Evolutionary conservation across 1,139 yeast genomes (phyloP).

Genomic region (Scheffersomyces segobiensis): DNA sequence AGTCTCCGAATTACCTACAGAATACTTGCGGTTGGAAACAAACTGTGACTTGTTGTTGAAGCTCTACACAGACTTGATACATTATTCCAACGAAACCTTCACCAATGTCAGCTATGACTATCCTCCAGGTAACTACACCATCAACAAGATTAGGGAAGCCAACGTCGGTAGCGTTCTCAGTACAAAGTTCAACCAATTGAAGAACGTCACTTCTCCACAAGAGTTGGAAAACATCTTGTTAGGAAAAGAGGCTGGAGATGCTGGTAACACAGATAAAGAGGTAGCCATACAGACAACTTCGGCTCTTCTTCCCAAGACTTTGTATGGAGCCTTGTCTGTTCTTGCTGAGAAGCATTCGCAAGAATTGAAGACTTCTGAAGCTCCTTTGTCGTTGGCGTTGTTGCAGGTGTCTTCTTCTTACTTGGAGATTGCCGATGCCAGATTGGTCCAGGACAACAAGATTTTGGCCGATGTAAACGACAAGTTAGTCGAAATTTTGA

Average conservation of each 20-base stretch:
- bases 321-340: constrained; percentile 44
- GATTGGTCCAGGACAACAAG: constrained; percentile 65
- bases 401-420: constrained; percentile 58
- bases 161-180: constrained; percentile 61
- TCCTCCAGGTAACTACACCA: constrained; percentile 63
- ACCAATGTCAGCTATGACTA: constrained; percentile 70
- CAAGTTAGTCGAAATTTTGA: constrained; percentile 51
- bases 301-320: constrained; percentile 41
- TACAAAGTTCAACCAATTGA: constrained; percentile 56
- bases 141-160: constrained; percentile 50
- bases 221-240: constrained; percentile 58
- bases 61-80: constrained; percentile 59
- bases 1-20: constrained; percentile 68
- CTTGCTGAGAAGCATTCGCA: constrained; percentile 37
- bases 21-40: constrained; percentile 65
- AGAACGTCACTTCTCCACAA: constrained; percentile 61
- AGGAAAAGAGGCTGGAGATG: constrained; percentile 23
- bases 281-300: constrained; percentile 35
- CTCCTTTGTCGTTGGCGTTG: constrained; percentile 55
- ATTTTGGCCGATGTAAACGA: constrained; percentile 58
- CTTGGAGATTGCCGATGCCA: constrained; percentile 57
- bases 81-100: constrained; percentile 59
- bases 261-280: constrained; percentile 16
- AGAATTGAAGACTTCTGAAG: constrained; percentile 42
- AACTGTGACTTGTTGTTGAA: constrained; percentile 63